Conservation (phyloP, 2,329 filamentous ascomycete species). For the Diaporthe ampelina region DNA sequence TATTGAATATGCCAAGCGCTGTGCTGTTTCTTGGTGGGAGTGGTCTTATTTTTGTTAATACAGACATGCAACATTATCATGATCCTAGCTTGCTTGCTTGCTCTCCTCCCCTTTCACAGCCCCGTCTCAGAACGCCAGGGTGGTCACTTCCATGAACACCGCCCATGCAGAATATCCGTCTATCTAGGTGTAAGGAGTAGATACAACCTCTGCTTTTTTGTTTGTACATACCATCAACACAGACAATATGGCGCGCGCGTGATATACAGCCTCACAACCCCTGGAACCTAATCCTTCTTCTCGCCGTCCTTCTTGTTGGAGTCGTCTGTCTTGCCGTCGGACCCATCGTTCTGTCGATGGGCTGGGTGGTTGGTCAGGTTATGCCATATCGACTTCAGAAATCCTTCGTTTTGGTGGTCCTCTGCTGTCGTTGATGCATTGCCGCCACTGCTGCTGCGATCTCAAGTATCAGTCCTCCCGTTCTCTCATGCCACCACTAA, state of each 20-base stretch:
- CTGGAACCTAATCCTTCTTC: constrained; percentile 38
- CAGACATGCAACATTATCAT: constrained; percentile 16
- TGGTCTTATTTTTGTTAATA: constrained; percentile 37
- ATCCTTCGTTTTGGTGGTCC: constrained; percentile 85
- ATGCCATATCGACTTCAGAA: constrained; percentile 94
- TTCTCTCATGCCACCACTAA: constrained; percentile 31
- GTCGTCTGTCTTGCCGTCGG: constrained; percentile 45
- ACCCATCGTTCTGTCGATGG: constrained; percentile 58
- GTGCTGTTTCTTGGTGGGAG: constrained; percentile 22
- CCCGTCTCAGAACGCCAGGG: constrained; percentile 30
- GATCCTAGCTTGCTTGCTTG: constrained; percentile 13
- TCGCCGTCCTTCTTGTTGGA: constrained; percentile 32
- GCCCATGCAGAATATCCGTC: constrained; percentile 37
- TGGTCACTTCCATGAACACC: constrained; percentile 36
- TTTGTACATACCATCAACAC: constrained; percentile 27
- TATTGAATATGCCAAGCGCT: not conserved
- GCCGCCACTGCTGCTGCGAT: constrained; percentile 12
- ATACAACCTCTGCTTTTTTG: constrained; percentile 19
- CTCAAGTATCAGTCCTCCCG: not conserved
- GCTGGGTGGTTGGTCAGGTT: constrained; percentile 84
- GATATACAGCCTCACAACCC: constrained; percentile 19
- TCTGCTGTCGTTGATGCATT: constrained; percentile 43
- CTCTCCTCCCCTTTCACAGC: not conserved
- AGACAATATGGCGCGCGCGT: constrained; percentile 15
- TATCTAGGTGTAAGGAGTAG: constrained; percentile 38